A percentile compares a stretch with the other conserved stretches of the same genome.
phyloP scores from a whole-genome alignment of 805 yeast species.

The Yarrowia hollandica region DNA sequence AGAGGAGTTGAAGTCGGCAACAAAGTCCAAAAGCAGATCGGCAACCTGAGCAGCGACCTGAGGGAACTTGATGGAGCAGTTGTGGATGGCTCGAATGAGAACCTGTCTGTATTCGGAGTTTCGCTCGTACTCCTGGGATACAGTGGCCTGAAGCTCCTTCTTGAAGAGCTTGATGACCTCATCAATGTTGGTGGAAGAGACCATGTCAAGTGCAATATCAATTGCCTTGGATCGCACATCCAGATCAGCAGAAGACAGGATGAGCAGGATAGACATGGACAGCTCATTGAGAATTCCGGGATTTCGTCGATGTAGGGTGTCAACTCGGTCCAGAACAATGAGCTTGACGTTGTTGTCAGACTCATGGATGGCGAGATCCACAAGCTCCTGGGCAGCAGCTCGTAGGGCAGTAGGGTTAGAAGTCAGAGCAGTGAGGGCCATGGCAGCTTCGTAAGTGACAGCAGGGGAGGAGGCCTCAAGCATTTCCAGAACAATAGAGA shows the following conservation, averaged over 20 bases:
- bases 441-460: conserved; percentile 90
- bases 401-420: conserved; percentile 64
- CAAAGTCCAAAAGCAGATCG: conserved; percentile 79
- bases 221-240: conserved; percentile 90
- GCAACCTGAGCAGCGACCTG: conserved; percentile 93
- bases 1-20: conserved; percentile 77
- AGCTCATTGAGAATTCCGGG: conserved; percentile 84
- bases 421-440: conserved; percentile 62
- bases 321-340: conserved; percentile 83
- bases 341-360: conserved; percentile 94
- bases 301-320: conserved; percentile 66
- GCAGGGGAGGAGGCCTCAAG: conserved; percentile 67
- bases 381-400: conserved; percentile 80
- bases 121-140: conserved; percentile 71
- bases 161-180: conserved; percentile 89
- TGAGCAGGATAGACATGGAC: conserved; percentile 81
- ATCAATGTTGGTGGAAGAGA: conserved; percentile 86
- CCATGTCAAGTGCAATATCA: conserved; percentile 75
- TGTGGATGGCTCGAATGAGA: conserved; percentile 83
- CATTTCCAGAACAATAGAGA: conserved; percentile 68
- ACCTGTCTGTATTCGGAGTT: conserved; percentile 83
- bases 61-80: conserved; percentile 80
- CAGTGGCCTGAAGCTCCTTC: conserved; percentile 80
- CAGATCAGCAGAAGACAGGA: conserved; percentile 81
- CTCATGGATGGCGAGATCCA: conserved; percentile 86